Conservation (phyloP, 106 monocot species). For the Chionographis japonica region DNA sequence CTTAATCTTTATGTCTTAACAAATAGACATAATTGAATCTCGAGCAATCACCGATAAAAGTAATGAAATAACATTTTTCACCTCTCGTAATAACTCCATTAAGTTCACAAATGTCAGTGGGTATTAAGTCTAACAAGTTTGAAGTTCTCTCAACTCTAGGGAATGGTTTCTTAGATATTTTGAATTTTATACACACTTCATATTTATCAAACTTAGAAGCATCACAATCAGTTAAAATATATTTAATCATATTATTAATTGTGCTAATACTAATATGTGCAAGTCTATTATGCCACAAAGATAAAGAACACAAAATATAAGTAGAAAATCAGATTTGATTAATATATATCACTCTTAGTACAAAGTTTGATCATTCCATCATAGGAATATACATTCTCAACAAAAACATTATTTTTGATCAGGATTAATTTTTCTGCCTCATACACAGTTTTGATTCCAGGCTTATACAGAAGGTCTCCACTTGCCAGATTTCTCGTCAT, state of each 20-base stretch:
- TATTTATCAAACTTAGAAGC: neutral
- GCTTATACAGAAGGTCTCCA: too few relatives aligned
- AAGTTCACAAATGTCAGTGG: too few relatives aligned
- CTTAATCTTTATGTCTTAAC: neutral
- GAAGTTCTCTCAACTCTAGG: neutral
- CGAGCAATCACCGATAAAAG: neutral
- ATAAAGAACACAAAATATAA: neutral
- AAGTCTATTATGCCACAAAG: too few relatives aligned
- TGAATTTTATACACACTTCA: neutral
- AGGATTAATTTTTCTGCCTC: neutral
- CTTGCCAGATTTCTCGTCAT: too few relatives aligned
- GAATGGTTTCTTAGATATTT: neutral
- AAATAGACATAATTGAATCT: neutral
- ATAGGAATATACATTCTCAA: neutral
- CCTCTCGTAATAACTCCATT: neutral
- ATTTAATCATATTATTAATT: neutral
- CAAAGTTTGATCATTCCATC: neutral
- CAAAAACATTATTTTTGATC: neutral
- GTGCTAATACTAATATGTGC: neutral
- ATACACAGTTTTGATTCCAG: too few relatives aligned
- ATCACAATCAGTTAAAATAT: neutral
- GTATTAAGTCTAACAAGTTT: too few relatives aligned
- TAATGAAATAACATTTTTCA: neutral
- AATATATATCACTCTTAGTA: neutral
- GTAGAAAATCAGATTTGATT: neutral